phyloP scores from a whole-genome alignment of 345 rosid genomes.

The Limnanthes douglasii region DNA sequence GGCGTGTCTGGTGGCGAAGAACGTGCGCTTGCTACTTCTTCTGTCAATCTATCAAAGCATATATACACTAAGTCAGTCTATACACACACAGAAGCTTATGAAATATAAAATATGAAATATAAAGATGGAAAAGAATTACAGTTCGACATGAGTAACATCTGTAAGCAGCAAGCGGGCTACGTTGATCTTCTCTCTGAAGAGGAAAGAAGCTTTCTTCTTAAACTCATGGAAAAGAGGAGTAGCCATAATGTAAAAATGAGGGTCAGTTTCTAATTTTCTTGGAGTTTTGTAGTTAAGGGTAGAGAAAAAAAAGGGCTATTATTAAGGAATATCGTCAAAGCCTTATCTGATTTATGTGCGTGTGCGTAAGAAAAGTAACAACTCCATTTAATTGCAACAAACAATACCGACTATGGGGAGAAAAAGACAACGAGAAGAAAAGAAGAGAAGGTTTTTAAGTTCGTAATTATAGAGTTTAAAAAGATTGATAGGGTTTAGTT shows the following conservation, averaged over 20 bases:
- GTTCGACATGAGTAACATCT: slow-evolving; percentile 35
- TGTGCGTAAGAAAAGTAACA: slow-evolving; percentile 12
- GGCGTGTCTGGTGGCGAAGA: slow-evolving; percentile 27
- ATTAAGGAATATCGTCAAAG: no score
- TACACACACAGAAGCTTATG: not conserved
- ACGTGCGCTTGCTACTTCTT: slow-evolving; percentile 42
- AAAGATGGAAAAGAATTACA: slow-evolving; percentile 16
- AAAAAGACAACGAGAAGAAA: not conserved
- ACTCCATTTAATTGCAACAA: slow-evolving; percentile 17
- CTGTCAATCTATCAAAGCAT: slow-evolving; percentile 22
- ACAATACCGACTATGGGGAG: not conserved
- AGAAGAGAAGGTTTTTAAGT: not conserved
- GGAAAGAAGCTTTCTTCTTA: slow-evolving; percentile 47
- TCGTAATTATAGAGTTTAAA: no score
- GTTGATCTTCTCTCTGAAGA: slow-evolving; percentile 47
- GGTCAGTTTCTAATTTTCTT: no score
- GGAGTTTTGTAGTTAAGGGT: no score
- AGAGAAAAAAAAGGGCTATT: no score
- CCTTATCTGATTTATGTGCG: slow-evolving; percentile 4
- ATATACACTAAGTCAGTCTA: not conserved
- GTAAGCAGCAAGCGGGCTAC: slow-evolving; percentile 42
- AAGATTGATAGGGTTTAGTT: not conserved
- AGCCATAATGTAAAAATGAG: slow-evolving; percentile 24
- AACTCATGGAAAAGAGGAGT: slow-evolving; percentile 25
- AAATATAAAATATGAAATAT: not conserved